Evolutionary conservation across 805 yeast species (phyloP).

Genomic region (Wickerhamiella kurtzmanii): DNA sequence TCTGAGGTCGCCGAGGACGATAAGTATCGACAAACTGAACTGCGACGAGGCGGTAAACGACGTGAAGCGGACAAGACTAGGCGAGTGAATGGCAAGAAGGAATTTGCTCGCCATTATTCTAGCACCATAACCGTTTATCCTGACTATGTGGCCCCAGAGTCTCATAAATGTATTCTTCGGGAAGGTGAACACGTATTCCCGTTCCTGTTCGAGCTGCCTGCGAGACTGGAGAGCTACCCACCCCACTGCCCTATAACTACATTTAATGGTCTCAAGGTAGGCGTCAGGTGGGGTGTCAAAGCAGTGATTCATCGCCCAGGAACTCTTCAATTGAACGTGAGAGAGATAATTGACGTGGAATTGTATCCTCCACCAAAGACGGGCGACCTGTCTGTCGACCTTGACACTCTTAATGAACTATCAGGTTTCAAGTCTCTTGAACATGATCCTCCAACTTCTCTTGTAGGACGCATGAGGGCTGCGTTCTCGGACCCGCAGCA

Average conservation of each 20-base stretch:
- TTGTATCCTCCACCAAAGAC: not conserved
- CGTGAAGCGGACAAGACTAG: constrained; percentile 1
- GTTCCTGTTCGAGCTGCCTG: not conserved
- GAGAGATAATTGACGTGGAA: constrained; percentile 1
- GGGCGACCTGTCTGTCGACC: not conserved
- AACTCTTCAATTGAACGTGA: not conserved
- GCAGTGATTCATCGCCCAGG: not conserved
- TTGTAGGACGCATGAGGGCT: not conserved
- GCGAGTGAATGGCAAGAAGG: not conserved
- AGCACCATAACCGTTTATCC: not conserved
- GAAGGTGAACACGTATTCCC: not conserved
- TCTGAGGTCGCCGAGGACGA: not conserved
- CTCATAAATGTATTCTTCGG: not conserved
- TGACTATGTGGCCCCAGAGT: not conserved
- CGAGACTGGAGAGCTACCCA: not conserved
- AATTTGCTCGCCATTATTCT: constrained; percentile 1
- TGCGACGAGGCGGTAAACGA: constrained; percentile 1
- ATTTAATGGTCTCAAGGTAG: not conserved
- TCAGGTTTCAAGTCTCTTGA: not conserved
- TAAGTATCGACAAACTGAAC: not conserved
- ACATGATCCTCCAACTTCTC: not conserved
- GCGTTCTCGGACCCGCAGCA: not conserved
- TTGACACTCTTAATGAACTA: not conserved
- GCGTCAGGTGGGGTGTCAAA: not conserved
- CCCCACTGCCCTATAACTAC: not conserved